These are phyloP conservation scores for Alloascoidea hylecoeti DNA, from an alignment of 805 yeast genomes.

Conservation along the genomic window DNA sequence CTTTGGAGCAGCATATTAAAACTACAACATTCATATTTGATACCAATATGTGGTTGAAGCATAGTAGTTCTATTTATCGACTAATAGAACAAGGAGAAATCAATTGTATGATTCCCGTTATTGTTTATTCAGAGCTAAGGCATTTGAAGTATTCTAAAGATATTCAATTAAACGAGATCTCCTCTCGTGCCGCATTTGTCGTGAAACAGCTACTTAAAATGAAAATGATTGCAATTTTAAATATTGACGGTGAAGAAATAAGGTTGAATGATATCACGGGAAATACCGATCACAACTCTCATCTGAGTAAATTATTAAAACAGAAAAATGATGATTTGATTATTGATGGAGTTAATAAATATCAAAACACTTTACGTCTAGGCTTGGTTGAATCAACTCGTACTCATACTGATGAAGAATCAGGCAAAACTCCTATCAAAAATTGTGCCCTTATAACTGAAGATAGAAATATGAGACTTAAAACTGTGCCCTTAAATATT, in stretches of 20 bases:
- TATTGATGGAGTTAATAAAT: not conserved
- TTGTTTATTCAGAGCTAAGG: not conserved
- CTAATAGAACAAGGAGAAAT: not conserved
- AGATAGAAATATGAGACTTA: not conserved
- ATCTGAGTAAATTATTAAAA: not conserved
- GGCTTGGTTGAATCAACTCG: too few species aligned
- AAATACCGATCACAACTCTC: not conserved
- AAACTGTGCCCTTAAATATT: not conserved
- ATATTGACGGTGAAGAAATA: too few species aligned
- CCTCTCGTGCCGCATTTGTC: not conserved
- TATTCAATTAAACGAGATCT: not conserved
- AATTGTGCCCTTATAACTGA: not conserved
- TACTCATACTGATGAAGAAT: not conserved
- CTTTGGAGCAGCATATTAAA: too few species aligned
- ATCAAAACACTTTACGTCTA: not conserved
- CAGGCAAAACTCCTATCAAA: not conserved
- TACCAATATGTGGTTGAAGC: slow-evolving; percentile 1
- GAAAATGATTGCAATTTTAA: too few species aligned
- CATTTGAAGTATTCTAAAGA: not conserved
- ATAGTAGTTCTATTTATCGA: not conserved
- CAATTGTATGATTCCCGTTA: not conserved
- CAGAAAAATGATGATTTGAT: not conserved
- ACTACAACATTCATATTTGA: not conserved
- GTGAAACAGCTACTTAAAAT: not conserved
- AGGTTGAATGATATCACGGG: not conserved